Percentiles rank a stretch among this genome's conserved stretches.
Evolutionary conservation across 495 filamentous ascomycete species (phyloP).

Genomic region (Lasiosphaeria hispida): DNA sequence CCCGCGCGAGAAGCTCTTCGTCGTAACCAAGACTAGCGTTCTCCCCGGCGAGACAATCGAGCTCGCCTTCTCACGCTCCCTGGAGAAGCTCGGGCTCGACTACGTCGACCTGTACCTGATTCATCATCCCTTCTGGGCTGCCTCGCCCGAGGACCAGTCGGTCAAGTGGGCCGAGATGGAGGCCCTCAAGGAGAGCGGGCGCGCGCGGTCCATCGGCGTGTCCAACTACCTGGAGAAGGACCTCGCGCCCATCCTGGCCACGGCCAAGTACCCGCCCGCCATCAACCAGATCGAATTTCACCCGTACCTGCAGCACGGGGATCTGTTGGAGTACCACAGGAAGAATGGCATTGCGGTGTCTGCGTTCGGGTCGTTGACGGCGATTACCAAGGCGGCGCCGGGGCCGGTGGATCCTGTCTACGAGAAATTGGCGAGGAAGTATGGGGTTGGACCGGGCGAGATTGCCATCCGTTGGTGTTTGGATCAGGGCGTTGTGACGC

Average conservation of each 20-base stretch:
- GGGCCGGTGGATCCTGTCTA: slow-evolving; percentile 69
- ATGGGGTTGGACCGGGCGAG: slow-evolving; percentile 68
- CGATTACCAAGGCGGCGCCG: slow-evolving; percentile 60
- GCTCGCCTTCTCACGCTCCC: slow-evolving; percentile 63
- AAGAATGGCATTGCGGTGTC: slow-evolving; percentile 65
- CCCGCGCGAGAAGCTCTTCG: slow-evolving; percentile 65
- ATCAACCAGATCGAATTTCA: slow-evolving; percentile 91
- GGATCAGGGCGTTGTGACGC: slow-evolving; percentile 71
- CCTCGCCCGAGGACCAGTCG: slow-evolving; percentile 61
- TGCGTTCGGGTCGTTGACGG: slow-evolving; percentile 68
- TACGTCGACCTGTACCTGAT: slow-evolving; percentile 89
- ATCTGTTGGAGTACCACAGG: slow-evolving; percentile 63
- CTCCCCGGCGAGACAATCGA: slow-evolving; percentile 56
- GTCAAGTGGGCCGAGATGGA: slow-evolving; percentile 76
- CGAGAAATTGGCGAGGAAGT: slow-evolving; percentile 65
- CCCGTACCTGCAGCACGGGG: slow-evolving; percentile 76
- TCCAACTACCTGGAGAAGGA: slow-evolving; percentile 73
- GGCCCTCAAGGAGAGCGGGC: slow-evolving; percentile 64
- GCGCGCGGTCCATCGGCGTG: slow-evolving; percentile 76
- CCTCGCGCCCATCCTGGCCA: slow-evolving; percentile 65
- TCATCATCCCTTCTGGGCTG: slow-evolving; percentile 70
- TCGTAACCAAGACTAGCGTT: slow-evolving; percentile 71
- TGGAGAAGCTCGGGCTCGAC: slow-evolving; percentile 70
- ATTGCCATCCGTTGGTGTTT: slow-evolving; percentile 74
- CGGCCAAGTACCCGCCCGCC: slow-evolving; percentile 60